phyloP scores from a whole-genome alignment of 495 filamentous ascomycete genomes.

The Hypomontagnella monticulosa region DNA sequence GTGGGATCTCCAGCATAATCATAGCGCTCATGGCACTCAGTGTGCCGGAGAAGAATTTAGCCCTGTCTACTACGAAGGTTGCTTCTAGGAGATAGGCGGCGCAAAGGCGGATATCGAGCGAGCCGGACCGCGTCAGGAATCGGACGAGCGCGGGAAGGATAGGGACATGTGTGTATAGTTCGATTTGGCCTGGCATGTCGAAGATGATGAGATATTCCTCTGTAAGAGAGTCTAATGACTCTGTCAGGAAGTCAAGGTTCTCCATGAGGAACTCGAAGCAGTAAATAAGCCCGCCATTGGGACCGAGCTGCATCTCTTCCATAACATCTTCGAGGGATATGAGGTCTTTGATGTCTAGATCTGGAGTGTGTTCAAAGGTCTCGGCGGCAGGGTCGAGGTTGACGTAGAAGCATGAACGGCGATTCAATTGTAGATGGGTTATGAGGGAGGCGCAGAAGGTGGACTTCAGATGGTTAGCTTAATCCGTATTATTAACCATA shows the following conservation, averaged over 20 bases:
- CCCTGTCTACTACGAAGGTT: constrained; percentile 91
- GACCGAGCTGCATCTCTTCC: constrained; percentile 93
- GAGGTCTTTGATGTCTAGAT: constrained; percentile 96
- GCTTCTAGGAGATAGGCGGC: constrained; percentile 96
- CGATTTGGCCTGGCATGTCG: constrained; percentile 99
- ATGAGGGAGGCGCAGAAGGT: constrained; percentile 95
- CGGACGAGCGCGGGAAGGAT: constrained; percentile 86
- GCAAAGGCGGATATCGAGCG: constrained; percentile 87
- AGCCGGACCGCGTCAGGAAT: constrained; percentile 80
- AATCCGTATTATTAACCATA: neutral
- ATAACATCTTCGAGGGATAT: constrained; percentile 98
- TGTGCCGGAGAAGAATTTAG: constrained; percentile 97
- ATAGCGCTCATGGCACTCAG: constrained; percentile 97
- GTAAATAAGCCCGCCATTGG: constrained; percentile 96
- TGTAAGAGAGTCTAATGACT: constrained; percentile 83
- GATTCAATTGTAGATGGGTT: constrained; percentile 87
- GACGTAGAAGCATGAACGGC: constrained; percentile 90
- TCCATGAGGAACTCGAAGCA: constrained; percentile 97
- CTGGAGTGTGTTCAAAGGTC: constrained; percentile 87
- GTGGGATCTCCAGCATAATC: constrained; percentile 96
- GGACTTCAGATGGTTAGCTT: constrained; percentile 62
- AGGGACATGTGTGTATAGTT: constrained; percentile 97
- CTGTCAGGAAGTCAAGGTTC: constrained; percentile 93
- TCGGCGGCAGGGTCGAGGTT: constrained; percentile 98
- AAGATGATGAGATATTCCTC: constrained; percentile 97